A percentile compares a stretch with the other conserved stretches of the same genome.
Conservation (phyloP, 2,329 filamentous ascomycete species). For the Aspergillus brasiliensis region DNA sequence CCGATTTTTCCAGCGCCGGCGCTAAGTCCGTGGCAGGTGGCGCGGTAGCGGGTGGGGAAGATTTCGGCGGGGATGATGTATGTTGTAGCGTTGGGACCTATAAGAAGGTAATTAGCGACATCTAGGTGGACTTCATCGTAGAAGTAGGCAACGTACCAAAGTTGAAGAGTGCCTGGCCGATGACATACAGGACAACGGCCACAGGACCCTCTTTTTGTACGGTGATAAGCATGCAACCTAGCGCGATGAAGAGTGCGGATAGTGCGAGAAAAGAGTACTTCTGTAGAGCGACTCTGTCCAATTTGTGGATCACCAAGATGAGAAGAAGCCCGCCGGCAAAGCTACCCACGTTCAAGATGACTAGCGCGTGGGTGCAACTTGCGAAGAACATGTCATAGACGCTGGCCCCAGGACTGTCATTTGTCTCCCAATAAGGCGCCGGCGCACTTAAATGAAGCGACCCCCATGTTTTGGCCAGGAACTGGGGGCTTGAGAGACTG, state of each 20-base stretch:
- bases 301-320: constrained; percentile 41
- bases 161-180: constrained; percentile 53
- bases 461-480: constrained; percentile 46
- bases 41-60: constrained; percentile 59
- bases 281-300: constrained; percentile 47
- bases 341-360: constrained; percentile 46
- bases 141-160: constrained; percentile 39
- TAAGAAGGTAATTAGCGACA: background rate
- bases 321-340: constrained; percentile 46
- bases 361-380: constrained; percentile 41
- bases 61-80: constrained; percentile 58
- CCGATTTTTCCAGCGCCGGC: constrained; percentile 59
- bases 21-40: constrained; percentile 56
- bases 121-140: background rate
- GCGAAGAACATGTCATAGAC: constrained; percentile 43
- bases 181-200: constrained; percentile 46
- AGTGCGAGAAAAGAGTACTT: constrained; percentile 49
- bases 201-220: constrained; percentile 38
- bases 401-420: constrained; percentile 43
- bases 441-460: constrained; percentile 30
- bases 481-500: constrained; percentile 49
- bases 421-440: constrained; percentile 41
- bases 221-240: constrained; percentile 47
- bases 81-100: constrained; percentile 44
- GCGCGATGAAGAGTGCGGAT: constrained; percentile 45